Evolutionary conservation across 805 yeast species (phyloP), one percentile per base, ranked within the genome.

Genomic region (Wickerhamiella azyma): DNA sequence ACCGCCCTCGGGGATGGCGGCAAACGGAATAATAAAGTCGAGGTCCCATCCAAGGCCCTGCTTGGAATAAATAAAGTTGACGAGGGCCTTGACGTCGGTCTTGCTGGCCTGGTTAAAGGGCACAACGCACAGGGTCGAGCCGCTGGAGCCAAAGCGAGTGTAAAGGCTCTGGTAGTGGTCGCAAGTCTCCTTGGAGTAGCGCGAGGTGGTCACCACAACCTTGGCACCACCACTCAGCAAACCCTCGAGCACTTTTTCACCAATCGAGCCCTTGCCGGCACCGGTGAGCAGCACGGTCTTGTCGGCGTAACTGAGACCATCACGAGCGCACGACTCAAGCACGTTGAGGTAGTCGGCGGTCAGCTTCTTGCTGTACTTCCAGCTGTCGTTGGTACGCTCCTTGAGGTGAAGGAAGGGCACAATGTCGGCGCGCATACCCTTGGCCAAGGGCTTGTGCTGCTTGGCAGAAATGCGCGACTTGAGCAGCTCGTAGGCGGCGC

Each of bases 1-100:
- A 63, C 99, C 99, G 64, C 85, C 85, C 72, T 92, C 99, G 56
- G 99, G 97, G 59, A 92, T 89, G 51, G 99, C 99, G 55, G 97
- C 99, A 62, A 92, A 92, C 59, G 99, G 99, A 64, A 92, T 77
- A 53, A 92, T 76, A 55, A 77, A 94, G 69, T 92, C 99, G 62
- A 92, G 75, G 65, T 92, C 98, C 97, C 97, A 89, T 48, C 94
- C 95, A 57, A 89, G 76, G 3, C 49, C 50, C 8, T 11, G 9
- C 32, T 28, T 28, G 74, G 81, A 78, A 65, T 89, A 92, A 62
- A 92, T 85, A 73, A 76, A 92, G 48, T 79, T 74, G 49, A 88
- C 73, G 53, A 92, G 76, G 43, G 88, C 81, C 57, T 83, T 81
- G 52, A 86, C 94, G 67, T 92, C 99, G 63, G 81, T 85, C 61